Evolutionary conservation across 2,329 filamentous ascomycete genomes (phyloP).

Genomic region (Beauveria bassiana): DNA sequence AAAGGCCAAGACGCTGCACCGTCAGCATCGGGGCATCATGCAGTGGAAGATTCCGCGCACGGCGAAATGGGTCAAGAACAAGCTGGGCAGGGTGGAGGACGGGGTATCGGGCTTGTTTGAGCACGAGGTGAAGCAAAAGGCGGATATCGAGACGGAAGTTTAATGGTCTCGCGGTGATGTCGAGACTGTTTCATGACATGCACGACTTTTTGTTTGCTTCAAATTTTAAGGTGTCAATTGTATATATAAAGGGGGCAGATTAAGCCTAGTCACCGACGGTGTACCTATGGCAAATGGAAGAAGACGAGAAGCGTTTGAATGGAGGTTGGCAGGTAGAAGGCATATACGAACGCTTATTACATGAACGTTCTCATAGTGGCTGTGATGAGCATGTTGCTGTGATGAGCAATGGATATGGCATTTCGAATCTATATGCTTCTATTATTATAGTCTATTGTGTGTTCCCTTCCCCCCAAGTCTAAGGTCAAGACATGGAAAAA

Average conservation of each 20-base stretch:
- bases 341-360: neutral
- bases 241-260: neutral
- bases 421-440: conserved; percentile 7
- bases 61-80: conserved; percentile 44
- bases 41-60: conserved; percentile 55
- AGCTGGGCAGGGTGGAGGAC: conserved; percentile 49
- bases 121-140: conserved; percentile 44
- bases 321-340: neutral
- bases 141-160: conserved; percentile 62
- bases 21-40: conserved; percentile 63
- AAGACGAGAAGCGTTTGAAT: neutral
- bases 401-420: neutral
- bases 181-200: neutral
- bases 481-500: neutral
- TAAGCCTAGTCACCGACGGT: neutral
- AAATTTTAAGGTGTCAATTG: neutral
- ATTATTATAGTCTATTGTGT: neutral
- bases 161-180: conserved; percentile 22
- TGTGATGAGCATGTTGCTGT: neutral
- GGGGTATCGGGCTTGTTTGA: conserved; percentile 50
- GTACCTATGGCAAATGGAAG: neutral
- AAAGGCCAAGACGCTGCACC: conserved; percentile 51
- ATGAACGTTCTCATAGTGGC: neutral
- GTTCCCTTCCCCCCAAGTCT: no score
- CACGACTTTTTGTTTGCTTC: neutral